These are phyloP conservation scores for Glomus cerebriforme DNA, from an alignment of 192 early-diverging fungal species.

Conservation along the genomic window DNA sequence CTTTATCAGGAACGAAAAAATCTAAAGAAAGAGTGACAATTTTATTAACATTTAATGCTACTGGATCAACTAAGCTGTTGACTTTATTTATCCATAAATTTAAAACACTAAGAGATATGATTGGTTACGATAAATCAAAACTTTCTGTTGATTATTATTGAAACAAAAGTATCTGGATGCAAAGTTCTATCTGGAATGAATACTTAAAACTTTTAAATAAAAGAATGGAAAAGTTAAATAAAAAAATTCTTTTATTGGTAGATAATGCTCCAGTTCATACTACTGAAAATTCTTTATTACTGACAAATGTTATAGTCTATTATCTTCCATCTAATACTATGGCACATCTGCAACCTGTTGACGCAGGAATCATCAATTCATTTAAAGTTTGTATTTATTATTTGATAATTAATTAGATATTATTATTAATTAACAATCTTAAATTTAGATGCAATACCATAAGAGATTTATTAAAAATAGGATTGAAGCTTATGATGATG, in stretches of 20 bases:
- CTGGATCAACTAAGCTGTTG: not conserved
- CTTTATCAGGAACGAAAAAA: not conserved
- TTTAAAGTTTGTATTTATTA: not conserved
- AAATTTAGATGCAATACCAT: not conserved
- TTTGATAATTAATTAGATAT: too few species aligned
- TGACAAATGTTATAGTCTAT: not conserved
- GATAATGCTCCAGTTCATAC: not conserved
- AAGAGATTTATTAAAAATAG: not conserved
- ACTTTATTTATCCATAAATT: conserved; percentile 1
- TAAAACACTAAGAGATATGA: not conserved
- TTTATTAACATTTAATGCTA: not conserved
- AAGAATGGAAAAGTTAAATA: not conserved
- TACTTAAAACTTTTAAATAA: not conserved
- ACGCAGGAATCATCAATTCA: not conserved
- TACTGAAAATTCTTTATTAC: not conserved
- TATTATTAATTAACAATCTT: too few species aligned
- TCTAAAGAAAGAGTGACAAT: not conserved
- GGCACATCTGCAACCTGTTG: not conserved
- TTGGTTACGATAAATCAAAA: not conserved
- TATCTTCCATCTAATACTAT: not conserved
- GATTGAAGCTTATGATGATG: not conserved
- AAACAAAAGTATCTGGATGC: not conserved
- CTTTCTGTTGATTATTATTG: conserved; percentile 17
- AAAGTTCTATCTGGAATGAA: not conserved
- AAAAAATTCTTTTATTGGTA: not conserved